Evolutionary conservation across 768 basidiomycete species (phyloP).

Genomic region (Leccinum pellstonianum): DNA sequence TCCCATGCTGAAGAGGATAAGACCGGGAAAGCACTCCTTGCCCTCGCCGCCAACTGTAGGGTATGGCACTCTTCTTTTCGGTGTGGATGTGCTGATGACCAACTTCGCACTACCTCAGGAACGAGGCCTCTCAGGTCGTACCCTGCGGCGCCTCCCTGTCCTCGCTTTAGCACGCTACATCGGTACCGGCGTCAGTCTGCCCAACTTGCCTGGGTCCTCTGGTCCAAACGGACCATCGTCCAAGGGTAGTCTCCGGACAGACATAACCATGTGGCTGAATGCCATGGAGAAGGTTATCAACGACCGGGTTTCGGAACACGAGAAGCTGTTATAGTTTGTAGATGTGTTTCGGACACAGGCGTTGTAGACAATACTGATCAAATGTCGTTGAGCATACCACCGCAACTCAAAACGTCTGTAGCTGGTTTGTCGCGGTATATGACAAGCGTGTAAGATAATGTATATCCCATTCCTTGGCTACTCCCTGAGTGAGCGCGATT

Average conservation of each 20-base stretch:
- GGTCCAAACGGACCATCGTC: slow-evolving; percentile 6
- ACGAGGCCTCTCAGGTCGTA: slow-evolving; percentile 89
- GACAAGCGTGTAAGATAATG: not conserved
- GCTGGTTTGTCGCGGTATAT: not conserved
- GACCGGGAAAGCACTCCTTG: slow-evolving; percentile 57
- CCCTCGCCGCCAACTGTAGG: slow-evolving; percentile 74
- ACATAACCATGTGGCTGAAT: slow-evolving; percentile 73
- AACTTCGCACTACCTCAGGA: slow-evolving; percentile 36
- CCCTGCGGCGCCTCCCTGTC: slow-evolving; percentile 90
- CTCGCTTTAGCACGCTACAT: slow-evolving; percentile 87
- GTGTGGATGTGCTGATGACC: not conserved
- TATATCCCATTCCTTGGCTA: slow-evolving; percentile 8
- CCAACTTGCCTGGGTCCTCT: slow-evolving; percentile 14
- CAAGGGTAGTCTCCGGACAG: slow-evolving; percentile 18
- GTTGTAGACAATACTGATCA: not conserved
- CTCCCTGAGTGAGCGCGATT: not conserved
- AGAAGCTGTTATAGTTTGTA: slow-evolving; percentile 39
- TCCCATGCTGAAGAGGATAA: slow-evolving; percentile 49
- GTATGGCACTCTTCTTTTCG: slow-evolving; percentile 45
- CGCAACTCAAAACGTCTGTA: not conserved
- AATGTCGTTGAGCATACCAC: not conserved
- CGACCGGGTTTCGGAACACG: slow-evolving; percentile 53
- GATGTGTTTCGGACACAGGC: not conserved
- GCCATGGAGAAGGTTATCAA: slow-evolving; percentile 80
- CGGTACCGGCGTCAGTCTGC: slow-evolving; percentile 40